Conservation (phyloP, 1,284 basidiomycete species). For the Pascua sp. region DNA sequence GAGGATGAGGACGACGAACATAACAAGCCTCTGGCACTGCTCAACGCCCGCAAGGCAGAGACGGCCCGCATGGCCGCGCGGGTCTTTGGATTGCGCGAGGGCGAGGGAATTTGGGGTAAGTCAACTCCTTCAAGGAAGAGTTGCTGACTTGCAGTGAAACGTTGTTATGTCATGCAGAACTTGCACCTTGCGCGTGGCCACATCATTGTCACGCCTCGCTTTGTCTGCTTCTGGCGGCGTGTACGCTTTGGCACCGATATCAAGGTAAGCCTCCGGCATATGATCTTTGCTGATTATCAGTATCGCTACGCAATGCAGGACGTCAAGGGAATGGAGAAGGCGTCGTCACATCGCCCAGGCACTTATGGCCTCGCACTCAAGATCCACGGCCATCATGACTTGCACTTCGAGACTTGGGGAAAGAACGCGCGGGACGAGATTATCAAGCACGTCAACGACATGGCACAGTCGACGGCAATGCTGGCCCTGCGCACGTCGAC, state of each 20-base stretch:
- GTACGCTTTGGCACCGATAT: slow-evolving; percentile 39
- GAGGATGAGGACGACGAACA: slow-evolving; percentile 14
- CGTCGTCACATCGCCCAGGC: slow-evolving; percentile 45
- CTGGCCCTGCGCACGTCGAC: background rate
- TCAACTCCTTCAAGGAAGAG: too few relatives aligned
- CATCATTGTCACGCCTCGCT: slow-evolving; percentile 43
- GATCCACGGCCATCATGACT: slow-evolving; percentile 55
- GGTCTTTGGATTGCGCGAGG: slow-evolving; percentile 44
- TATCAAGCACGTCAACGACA: slow-evolving; percentile 22
- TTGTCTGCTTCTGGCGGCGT: slow-evolving; percentile 49
- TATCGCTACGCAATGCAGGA: slow-evolving; percentile 56
- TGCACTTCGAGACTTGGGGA: slow-evolving; percentile 58
- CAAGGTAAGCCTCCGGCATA: slow-evolving; percentile 18
- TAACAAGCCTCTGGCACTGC: slow-evolving; percentile 4
- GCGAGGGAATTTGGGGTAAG: slow-evolving; percentile 40
- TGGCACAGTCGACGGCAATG: slow-evolving; percentile 1
- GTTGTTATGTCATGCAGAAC: slow-evolving; percentile 38
- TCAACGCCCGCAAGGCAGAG: slow-evolving; percentile 32
- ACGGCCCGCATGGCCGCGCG: slow-evolving; percentile 37
- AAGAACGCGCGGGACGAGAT: slow-evolving; percentile 54
- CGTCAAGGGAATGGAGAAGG: slow-evolving; percentile 52
- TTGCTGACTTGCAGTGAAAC: slow-evolving; percentile 29
- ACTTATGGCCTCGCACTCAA: slow-evolving; percentile 55
- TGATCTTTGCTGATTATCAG: slow-evolving; percentile 1
- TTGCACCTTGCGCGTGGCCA: slow-evolving; percentile 40